These are phyloP conservation scores for Centaurea solstitialis DNA, from an alignment of 129 eudicot species.

Conservation along the genomic window DNA sequence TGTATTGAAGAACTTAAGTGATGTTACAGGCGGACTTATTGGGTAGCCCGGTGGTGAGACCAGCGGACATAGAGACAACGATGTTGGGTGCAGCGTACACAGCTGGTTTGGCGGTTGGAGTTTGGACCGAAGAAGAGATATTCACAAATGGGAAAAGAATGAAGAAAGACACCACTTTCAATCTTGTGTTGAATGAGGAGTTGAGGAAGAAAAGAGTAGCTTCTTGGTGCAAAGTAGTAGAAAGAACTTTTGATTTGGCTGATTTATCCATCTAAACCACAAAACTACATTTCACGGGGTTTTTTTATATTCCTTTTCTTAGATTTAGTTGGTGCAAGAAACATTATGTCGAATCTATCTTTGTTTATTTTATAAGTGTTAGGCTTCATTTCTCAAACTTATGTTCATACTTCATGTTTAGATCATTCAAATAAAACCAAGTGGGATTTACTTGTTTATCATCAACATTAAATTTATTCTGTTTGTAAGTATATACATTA, in stretches of 20 bases:
- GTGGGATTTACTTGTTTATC: background rate
- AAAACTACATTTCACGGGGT: background rate
- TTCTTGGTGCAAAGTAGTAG: conserved; percentile 94
- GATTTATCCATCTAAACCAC: conserved; percentile 70
- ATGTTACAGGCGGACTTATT: conserved; percentile 74
- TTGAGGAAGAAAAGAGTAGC: conserved; percentile 80
- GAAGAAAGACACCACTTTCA: conserved; percentile 60
- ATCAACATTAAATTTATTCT: background rate
- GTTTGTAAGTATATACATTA: too few species aligned
- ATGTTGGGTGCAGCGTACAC: conserved; percentile 98
- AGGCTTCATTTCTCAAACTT: background rate
- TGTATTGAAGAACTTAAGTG: background rate
- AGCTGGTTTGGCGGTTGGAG: conserved; percentile 91
- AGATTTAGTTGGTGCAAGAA: conserved; percentile 16
- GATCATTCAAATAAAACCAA: background rate
- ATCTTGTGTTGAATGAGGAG: conserved; percentile 54
- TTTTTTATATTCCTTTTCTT: background rate
- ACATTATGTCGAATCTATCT: background rate
- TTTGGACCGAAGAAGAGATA: conserved; percentile 83
- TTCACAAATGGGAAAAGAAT: conserved; percentile 66
- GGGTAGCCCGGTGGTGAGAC: conserved; percentile 86
- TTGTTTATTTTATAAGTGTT: background rate
- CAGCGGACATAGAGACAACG: conserved; percentile 92
- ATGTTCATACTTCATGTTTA: background rate
- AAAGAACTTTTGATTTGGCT: conserved; percentile 91